These are phyloP conservation scores for Alternaria triticina DNA, from an alignment of 2,329 filamentous ascomycete genomes.

Conservation along the genomic window DNA sequence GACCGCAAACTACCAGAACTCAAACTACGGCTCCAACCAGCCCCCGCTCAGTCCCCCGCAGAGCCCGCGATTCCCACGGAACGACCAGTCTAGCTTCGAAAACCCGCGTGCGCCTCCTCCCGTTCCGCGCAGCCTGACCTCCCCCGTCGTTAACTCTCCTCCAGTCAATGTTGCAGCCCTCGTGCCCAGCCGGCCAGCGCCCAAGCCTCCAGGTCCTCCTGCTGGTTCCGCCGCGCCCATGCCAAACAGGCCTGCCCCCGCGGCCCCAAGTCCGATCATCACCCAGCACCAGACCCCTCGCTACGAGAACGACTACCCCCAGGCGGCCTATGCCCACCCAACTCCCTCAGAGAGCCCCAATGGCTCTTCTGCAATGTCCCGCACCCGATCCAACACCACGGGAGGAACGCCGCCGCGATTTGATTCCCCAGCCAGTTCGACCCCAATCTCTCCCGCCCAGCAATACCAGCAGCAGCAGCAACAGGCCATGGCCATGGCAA, in stretches of 20 bases:
- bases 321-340: conserved; percentile 53
- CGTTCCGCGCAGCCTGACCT: conserved; percentile 64
- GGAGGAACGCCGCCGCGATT: conserved; percentile 44
- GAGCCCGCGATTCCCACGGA: conserved; percentile 86
- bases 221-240: conserved; percentile 54
- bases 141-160: conserved; percentile 51
- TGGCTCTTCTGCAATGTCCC: conserved; percentile 44
- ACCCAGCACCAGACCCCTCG: conserved; percentile 37
- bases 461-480: conserved; percentile 81
- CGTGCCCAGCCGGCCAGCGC: conserved; percentile 83
- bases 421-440: conserved; percentile 55
- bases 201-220: conserved; percentile 73
- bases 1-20: conserved; percentile 39
- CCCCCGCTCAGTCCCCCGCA: conserved; percentile 72
- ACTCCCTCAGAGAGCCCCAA: conserved; percentile 47
- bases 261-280: conserved; percentile 57
- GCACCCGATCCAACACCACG: conserved; percentile 54
- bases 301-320: conserved; percentile 51
- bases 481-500: conserved; percentile 74
- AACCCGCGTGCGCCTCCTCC: conserved; percentile 93
- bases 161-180: conserved; percentile 54
- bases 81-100: conserved; percentile 93
- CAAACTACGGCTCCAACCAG: conserved; percentile 53
- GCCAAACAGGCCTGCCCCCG: conserved; percentile 64
- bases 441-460: conserved; percentile 49